Conservation (phyloP, 23 red algal genomes). For the Cyanidioschyzon merolae region DNA sequence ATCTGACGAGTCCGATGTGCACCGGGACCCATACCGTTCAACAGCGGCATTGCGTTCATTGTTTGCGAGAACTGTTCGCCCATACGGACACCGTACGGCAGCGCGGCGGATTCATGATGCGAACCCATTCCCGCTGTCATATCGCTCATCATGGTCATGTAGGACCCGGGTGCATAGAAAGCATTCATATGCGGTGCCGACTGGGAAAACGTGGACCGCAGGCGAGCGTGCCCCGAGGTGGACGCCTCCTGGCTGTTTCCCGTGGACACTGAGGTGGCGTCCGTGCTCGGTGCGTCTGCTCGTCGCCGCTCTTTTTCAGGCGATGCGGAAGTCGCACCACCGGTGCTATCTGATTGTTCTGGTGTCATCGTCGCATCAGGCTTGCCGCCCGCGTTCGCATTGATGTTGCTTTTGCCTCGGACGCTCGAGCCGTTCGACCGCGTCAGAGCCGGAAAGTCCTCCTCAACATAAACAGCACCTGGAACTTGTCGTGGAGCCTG, state of each 20-base stretch:
- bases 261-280: neutral
- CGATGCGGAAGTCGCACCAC: neutral
- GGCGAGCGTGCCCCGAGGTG: neutral
- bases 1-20: neutral
- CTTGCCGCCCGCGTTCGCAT: neutral
- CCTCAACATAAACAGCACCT: neutral
- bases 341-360: neutral
- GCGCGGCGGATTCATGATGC: neutral
- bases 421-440: neutral
- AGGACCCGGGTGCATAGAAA: neutral
- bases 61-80: neutral
- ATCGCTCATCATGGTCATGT: neutral
- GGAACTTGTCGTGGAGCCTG: neutral
- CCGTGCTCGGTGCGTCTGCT: neutral
- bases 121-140: neutral
- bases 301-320: no score
- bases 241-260: neutral
- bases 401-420: neutral
- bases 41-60: neutral
- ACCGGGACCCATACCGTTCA: neutral
- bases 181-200: neutral
- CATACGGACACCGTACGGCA: neutral
- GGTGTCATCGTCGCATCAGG: neutral
- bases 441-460: slow-evolving; percentile 13
- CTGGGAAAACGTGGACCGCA: neutral